Evolutionary conservation across 257 asterid genomes (phyloP).

Genomic region (Dorcoceras hygrometricum): DNA sequence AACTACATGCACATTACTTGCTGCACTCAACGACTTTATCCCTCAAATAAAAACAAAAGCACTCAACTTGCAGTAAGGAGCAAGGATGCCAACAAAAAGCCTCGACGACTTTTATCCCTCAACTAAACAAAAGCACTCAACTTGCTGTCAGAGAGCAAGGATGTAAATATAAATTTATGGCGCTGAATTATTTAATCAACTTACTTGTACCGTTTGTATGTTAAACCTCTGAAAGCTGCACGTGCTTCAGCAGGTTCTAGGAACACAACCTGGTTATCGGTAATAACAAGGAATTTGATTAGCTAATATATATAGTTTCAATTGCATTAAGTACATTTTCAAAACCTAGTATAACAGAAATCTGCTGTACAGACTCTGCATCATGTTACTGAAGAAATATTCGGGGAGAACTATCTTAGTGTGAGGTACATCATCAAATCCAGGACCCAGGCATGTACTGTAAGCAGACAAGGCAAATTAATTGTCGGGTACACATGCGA

Average conservation of each 20-base stretch:
- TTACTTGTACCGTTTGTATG: constrained; percentile 96
- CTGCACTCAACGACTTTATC: background rate
- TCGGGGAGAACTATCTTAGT: too few species aligned
- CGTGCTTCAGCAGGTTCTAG: constrained; percentile 90
- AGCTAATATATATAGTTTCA: constrained; percentile 14
- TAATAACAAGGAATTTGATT: constrained; percentile 14
- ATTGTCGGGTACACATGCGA: too few species aligned
- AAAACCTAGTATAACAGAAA: background rate
- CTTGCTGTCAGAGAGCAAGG: background rate
- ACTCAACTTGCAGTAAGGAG: too few species aligned
- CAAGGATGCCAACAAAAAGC: too few species aligned
- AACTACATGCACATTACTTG: too few species aligned
- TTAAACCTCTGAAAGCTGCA: constrained; percentile 68
- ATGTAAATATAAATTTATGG: background rate
- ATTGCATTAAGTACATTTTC: constrained; percentile 5
- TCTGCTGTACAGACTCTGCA: too few species aligned
- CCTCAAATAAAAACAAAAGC: too few species aligned
- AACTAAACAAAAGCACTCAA: constrained; percentile 4
- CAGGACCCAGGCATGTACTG: too few species aligned
- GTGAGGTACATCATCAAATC: too few species aligned
- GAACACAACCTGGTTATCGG: constrained; percentile 58
- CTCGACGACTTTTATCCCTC: too few species aligned
- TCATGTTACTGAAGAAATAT: too few species aligned
- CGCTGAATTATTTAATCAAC: constrained; percentile 22
- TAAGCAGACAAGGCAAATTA: too few species aligned